Percentiles rank a stretch among this genome's conserved stretches.
Evolutionary conservation across 2,329 filamentous ascomycete genomes (phyloP).

Genomic region (Fusarium pininemorale): DNA sequence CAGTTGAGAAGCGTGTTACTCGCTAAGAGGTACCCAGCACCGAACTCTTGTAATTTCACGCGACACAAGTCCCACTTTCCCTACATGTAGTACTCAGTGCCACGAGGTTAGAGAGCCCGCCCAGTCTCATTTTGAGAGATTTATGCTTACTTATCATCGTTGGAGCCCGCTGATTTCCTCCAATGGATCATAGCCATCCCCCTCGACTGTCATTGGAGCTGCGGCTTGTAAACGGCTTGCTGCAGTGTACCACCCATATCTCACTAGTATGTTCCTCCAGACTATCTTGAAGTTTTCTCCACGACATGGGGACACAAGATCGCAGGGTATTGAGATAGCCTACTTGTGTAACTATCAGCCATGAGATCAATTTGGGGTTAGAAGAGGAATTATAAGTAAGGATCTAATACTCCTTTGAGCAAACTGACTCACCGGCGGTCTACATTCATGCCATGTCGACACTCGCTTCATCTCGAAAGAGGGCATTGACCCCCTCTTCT

Average conservation of each 20-base stretch:
- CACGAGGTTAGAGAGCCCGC: not conserved
- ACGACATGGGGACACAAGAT: not conserved
- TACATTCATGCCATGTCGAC: not conserved
- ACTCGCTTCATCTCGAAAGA: not conserved
- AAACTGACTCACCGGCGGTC: not conserved
- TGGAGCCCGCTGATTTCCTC: rapidly evolving
- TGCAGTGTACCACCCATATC: too few relatives aligned
- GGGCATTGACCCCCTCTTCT: not conserved
- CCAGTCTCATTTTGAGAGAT: rapidly evolving
- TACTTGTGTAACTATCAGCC: not conserved
- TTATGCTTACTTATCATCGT: not conserved
- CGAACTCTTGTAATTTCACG: not conserved
- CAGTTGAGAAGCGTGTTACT: too few relatives aligned
- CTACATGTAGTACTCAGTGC: not conserved
- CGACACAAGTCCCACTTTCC: not conserved
- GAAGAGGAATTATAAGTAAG: not conserved
- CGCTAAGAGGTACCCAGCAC: too few relatives aligned
- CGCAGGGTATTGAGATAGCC: not conserved
- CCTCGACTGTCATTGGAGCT: not conserved
- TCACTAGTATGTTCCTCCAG: not conserved
- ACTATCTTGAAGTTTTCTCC: not conserved
- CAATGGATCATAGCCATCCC: not conserved
- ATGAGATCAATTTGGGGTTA: too few relatives aligned
- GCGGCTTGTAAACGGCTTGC: not conserved
- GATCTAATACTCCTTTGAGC: not conserved